Base-by-base conservation (phyloP, 129 eudicot genomes). In the Pseudognaphalium luteoalbum region DNA sequence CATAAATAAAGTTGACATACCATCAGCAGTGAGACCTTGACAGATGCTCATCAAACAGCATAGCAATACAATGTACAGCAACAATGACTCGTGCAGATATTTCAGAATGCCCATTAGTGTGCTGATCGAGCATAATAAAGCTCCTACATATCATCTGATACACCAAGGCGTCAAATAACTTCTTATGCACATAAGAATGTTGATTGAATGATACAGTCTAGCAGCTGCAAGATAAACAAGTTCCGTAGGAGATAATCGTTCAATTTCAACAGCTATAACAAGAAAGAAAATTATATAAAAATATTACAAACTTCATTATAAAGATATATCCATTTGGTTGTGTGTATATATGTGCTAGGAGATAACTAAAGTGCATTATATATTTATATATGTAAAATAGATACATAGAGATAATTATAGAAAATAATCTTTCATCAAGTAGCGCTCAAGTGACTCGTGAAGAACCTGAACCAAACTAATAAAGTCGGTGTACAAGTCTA, bases 1-100 rank as follows among this genome's bases (percentile, higher is more conserved):
- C 17, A 78, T 4, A 35, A 80, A 65, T 35, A 42, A 32, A 66
- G 70, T 74, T 68, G 75, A 6, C 88, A 71, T 82, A 93, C 98
- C 98, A 86, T 93, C 98, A 74, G 97, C 84, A 84, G 85, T 93
- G 78, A 93, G 93, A 81, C 87, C 79, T 69, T 73, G 72, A 51
- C 78, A 76, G 71, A 61, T 68, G 81, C 74, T 78, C 63, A 81
- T 68, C 78, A 87, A 76, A 85, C 66, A 58, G 75, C 52, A 83
- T 56, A 93, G 76, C 79, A 85, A 70, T 47, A 87, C 47, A 79
- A 86, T 81, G 84, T 76, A 85, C 34, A 84, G 41, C 14, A 78
- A 64, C 84, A 74, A 84, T 8, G 76, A 80, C 58, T 60, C 71
- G 51, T 51, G 84, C 60, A 73, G 68, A 71, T 62, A 78, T 73